Percentiles rank a stretch among this genome's conserved stretches.
Evolutionary conservation across 2,329 filamentous ascomycete genomes (phyloP).

Genomic region (Byssothecium circinans): DNA sequence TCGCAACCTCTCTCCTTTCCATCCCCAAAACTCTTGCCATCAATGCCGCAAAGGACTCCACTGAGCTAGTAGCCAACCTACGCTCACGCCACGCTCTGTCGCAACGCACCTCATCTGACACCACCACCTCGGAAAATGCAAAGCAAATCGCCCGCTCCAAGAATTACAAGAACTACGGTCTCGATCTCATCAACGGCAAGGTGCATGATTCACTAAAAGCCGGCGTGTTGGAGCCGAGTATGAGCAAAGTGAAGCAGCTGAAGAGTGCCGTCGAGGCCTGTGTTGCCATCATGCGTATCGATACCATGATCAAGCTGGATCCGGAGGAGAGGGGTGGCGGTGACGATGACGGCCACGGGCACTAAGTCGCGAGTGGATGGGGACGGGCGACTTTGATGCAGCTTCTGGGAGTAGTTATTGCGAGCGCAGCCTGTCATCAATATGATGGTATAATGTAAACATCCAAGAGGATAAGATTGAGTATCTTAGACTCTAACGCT

Average conservation of each 20-base stretch:
- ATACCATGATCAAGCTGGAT: slow-evolving; percentile 97
- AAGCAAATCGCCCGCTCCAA: slow-evolving; percentile 91
- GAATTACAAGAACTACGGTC: slow-evolving; percentile 97
- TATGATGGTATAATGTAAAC: background rate
- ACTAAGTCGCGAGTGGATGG: slow-evolving; percentile 51
- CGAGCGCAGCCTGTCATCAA: background rate
- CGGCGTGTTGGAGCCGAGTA: slow-evolving; percentile 92
- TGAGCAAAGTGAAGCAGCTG: slow-evolving; percentile 97
- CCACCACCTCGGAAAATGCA: slow-evolving; percentile 68
- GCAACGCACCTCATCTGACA: slow-evolving; percentile 81
- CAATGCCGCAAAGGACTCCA: slow-evolving; percentile 95
- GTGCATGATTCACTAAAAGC: slow-evolving; percentile 93
- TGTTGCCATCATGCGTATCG: slow-evolving; percentile 98
- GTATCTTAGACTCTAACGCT: background rate
- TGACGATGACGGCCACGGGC: slow-evolving; percentile 82
- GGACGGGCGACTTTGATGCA: background rate
- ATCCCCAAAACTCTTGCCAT: slow-evolving; percentile 96
- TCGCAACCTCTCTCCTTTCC: slow-evolving; percentile 88
- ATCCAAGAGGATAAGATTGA: background rate
- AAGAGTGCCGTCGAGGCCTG: slow-evolving; percentile 99
- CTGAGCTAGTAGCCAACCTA: slow-evolving; percentile 92
- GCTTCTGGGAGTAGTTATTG: background rate
- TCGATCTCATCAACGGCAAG: slow-evolving; percentile 86
- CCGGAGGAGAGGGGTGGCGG: slow-evolving; percentile 73
- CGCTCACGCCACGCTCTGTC: slow-evolving; percentile 92